Evolutionary conservation across 2,329 filamentous ascomycete species (phyloP).

Genomic region (Phaeosphaeria sp.): DNA sequence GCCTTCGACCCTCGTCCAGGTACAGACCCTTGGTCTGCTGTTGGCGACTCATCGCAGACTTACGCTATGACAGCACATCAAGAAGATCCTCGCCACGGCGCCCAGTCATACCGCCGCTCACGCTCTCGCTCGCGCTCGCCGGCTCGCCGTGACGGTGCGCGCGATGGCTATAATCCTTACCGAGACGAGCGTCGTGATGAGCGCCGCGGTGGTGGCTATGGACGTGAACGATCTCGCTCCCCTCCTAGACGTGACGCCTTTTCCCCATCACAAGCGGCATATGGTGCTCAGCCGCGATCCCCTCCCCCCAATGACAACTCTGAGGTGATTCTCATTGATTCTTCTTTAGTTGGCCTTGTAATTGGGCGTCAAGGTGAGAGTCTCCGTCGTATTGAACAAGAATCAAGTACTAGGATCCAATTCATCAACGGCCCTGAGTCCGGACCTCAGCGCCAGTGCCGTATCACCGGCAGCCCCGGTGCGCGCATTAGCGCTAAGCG

Average conservation of each 20-base stretch:
- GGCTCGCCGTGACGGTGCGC: conserved; percentile 70
- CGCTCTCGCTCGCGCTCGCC: conserved; percentile 70
- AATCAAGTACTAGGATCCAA: conserved; percentile 84
- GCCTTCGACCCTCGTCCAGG: conserved; percentile 54
- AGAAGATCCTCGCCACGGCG: conserved; percentile 57
- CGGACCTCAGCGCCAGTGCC: conserved; percentile 80
- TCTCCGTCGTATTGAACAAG: conserved; percentile 80
- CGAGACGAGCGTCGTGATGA: conserved; percentile 82
- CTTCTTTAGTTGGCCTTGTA: conserved; percentile 84
- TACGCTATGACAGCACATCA: conserved; percentile 46
- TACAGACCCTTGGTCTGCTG: conserved; percentile 53
- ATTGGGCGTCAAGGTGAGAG: conserved; percentile 93
- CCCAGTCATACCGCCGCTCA: conserved; percentile 68
- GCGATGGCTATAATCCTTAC: conserved; percentile 82
- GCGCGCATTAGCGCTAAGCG: conserved; percentile 79
- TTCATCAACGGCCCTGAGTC: conserved; percentile 80
- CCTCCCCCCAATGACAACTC: conserved; percentile 72
- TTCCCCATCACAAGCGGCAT: conserved; percentile 62
- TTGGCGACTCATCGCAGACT: conserved; percentile 36
- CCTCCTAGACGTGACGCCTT: conserved; percentile 65
- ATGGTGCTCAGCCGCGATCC: conserved; percentile 61
- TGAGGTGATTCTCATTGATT: conserved; percentile 86
- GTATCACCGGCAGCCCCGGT: conserved; percentile 76
- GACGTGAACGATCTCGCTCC: conserved; percentile 76
- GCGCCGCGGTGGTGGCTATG: conserved; percentile 63